Conservation (phyloP, 306 rosid genomes). For the Fragaria iinumae region DNA sequence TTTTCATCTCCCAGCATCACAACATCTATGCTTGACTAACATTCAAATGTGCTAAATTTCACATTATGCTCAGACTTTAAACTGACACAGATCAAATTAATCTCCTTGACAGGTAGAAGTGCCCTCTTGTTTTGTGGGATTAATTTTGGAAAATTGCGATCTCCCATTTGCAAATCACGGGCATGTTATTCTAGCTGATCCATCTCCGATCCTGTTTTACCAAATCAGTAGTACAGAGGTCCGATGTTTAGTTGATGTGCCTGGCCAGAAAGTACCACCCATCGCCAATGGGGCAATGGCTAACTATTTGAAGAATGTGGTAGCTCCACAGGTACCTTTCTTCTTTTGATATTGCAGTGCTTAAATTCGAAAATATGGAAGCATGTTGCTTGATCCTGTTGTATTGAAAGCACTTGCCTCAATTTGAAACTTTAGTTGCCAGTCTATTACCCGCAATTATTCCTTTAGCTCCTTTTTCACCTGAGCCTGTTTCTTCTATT, state of each 20-base stretch:
- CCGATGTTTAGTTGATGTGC: slow-evolving; percentile 60
- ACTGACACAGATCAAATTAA: not conserved
- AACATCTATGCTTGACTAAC: not conserved
- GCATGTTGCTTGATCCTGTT: not conserved
- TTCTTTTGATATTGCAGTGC: not conserved
- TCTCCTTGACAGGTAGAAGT: slow-evolving; percentile 42
- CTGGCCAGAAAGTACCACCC: slow-evolving; percentile 50
- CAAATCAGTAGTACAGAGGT: slow-evolving; percentile 52
- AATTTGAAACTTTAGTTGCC: not conserved
- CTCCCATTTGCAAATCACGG: slow-evolving; percentile 60
- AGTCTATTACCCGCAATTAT: not conserved
- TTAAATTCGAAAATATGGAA: not conserved
- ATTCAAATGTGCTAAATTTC: not conserved
- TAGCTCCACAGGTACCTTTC: slow-evolving; percentile 59
- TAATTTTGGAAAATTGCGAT: slow-evolving; percentile 50
- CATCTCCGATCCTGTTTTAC: slow-evolving; percentile 57
- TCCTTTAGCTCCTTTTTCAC: not conserved
- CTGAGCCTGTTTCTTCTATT: slow-evolving; percentile 12
- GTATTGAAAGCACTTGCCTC: not conserved
- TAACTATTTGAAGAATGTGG: slow-evolving; percentile 40
- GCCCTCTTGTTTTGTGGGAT: slow-evolving; percentile 51
- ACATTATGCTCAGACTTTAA: not conserved
- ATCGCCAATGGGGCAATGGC: slow-evolving; percentile 49
- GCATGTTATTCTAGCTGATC: slow-evolving; percentile 55
- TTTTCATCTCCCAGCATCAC: not conserved